Evolutionary conservation across 192 early-diverging fungal genomes (phyloP), one percentile per base, ranked within the genome.

Genomic region (Coemansia aciculifera): DNA sequence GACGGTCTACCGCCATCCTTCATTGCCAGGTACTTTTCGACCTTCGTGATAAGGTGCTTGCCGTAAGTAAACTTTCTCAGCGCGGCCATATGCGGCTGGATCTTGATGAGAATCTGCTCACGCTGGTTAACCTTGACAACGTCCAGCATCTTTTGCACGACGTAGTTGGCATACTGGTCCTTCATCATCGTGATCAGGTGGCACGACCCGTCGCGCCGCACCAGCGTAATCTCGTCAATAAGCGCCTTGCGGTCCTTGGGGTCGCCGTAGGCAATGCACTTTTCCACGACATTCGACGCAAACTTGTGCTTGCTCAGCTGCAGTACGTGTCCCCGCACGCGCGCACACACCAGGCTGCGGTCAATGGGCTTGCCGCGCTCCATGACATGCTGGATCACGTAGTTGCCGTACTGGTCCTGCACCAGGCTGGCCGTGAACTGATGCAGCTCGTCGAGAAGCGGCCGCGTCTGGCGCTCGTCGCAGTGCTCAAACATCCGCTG

Each of bases 401-500:
- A 99, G 85, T 99, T 99, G 62, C 97, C 97, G 69, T 99, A 99
- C 84, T 98, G 96, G 70, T 99, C 96, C 81, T 97, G 94, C 12
- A 99, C 95, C 43, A 99, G 84, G 69, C 90, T 92, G 12, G 91
- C 84, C 29, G 94, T 96, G 76, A 91, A 96, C 49, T 90, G 87
- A 84, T 98, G 96, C 51, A 99, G 84, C 81, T 99, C 97, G 5
- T 97, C 95, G 48, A 99, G 86, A 24, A 99, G 81, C 29, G 94
- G 92, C 49, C 85, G 79, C 21, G 87, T 89, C 75, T 93, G 92
- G 54, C 86, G 86, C 34, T 97, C 95, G n/a, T 90, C 85, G 80
- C 95, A 99, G 80, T 99, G 94, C 79, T 99, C 97, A 88, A 99
- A 99, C 88, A 99, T 99, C 12, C 97, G 88, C 80, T 99, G 97